Evolutionary conservation across 495 filamentous ascomycete genomes (phyloP), one percentile per base, ranked within the genome.

Genomic region (Clohesyomyces aquaticus): DNA sequence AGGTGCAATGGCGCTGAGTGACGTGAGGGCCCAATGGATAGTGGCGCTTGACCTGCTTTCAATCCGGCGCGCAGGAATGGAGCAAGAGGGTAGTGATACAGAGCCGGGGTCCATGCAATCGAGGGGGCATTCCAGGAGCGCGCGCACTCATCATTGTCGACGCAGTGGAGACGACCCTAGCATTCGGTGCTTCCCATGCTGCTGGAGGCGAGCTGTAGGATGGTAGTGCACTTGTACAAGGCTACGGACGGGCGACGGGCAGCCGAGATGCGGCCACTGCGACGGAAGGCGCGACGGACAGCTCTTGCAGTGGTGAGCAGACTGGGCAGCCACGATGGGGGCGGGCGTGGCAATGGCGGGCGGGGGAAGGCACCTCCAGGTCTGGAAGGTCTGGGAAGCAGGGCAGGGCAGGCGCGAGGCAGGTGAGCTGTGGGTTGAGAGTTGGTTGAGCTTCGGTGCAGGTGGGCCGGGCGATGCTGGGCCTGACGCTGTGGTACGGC

Each of bases 31-130:
- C 65, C 47, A 50, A 60, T 38, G 48, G 49, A n/a, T 52, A 51
- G 66, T 61, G 57, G 61, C 47, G 61, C 51, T 38, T 38, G 35
- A 45, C 35, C 51, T 50, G 29, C 26, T 23, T 56, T 63, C 63
- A 69, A 68, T 61, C 66, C 66, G 66, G 65, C 59, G 52, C 49
- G 60, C 53, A 70, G 66, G 65, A 63, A 62, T 72, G 72, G 66
- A 59, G 65, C 63, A 59, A 61, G 65, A 58, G 41, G 43, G 72
- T 41, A 29, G 72, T 72, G 63, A 59, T 51, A 68, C 55, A 55
- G 48, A 38, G 52, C 66, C 57, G 61, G 66, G 56, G 66, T 61
- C 61, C 61, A 53, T 65, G 65, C 57, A 69, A 60, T 62, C 64
- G 69, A 66, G 63, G 27, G 58, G 53, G 65, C 59, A 67, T 63